Evolutionary conservation across 2,329 filamentous ascomycete species (phyloP).

Genomic region (Cercospora beticola): DNA sequence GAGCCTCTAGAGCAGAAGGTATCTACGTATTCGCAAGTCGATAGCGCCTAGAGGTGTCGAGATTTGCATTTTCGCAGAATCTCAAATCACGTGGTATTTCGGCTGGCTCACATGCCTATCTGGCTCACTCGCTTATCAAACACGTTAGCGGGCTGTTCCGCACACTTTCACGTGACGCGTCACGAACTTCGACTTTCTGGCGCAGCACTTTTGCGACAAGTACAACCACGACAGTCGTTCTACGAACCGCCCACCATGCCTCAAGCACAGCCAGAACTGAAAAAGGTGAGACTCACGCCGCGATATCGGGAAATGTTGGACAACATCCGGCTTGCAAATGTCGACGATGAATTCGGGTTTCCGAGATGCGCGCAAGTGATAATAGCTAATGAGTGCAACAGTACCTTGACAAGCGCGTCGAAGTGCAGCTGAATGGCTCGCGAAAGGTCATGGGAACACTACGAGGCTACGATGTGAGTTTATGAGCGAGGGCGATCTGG

Average conservation of each 20-base stretch:
- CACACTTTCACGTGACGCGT: not conserved
- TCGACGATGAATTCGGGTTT: not conserved
- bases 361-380: not conserved
- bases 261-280: constrained; percentile 97
- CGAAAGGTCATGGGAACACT: constrained; percentile 94
- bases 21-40: too few species aligned
- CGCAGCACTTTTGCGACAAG: constrained; percentile 7
- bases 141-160: not conserved
- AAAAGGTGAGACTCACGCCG: constrained; percentile 68
- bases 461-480: constrained; percentile 87
- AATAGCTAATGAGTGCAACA: constrained; percentile 42
- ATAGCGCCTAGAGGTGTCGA: too few species aligned
- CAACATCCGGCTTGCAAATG: not conserved
- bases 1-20: too few species aligned
- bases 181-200: not conserved
- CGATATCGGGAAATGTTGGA: not conserved
- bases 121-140: too few species aligned
- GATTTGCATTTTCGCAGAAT: too few species aligned
- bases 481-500: constrained; percentile 1
- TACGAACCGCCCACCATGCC: constrained; percentile 63
- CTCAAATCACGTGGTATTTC: too few species aligned
- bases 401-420: constrained; percentile 99
- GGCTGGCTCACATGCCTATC: too few species aligned
- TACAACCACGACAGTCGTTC: not conserved
- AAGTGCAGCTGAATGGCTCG: constrained; percentile 96